phyloP scores from a whole-genome alignment of 257 asterid genomes.

The Nyctanthes arbortristis region DNA sequence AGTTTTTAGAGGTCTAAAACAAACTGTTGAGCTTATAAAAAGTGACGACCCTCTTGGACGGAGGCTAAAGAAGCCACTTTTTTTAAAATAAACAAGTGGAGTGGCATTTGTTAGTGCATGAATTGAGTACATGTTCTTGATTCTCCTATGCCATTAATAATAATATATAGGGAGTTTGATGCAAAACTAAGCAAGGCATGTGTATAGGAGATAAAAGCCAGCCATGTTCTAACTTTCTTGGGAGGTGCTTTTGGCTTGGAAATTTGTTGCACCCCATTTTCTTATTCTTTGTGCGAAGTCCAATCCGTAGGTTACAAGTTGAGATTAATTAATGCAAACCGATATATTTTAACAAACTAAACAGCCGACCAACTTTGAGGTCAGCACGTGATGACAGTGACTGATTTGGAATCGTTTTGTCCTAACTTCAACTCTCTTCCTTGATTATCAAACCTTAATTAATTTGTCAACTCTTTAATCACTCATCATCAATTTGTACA shows the following conservation, averaged over 20 bases:
- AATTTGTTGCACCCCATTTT: slow-evolving; percentile 20
- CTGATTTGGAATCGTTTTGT: slow-evolving; percentile 33
- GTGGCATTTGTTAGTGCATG: background rate
- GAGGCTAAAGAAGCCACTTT: background rate
- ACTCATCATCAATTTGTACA: too few species aligned
- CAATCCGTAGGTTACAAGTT: slow-evolving; percentile 25
- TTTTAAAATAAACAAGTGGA: background rate
- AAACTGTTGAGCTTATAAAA: too few species aligned
- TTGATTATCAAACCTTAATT: slow-evolving; percentile 30
- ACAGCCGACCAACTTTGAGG: slow-evolving; percentile 51
- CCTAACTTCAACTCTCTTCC: slow-evolving; percentile 20
- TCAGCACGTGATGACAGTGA: slow-evolving; percentile 47
- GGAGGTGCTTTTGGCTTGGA: slow-evolving; percentile 22
- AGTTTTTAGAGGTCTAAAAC: too few species aligned
- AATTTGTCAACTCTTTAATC: slow-evolving; percentile 39
- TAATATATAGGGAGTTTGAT: background rate
- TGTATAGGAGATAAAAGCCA: background rate
- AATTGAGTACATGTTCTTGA: slow-evolving; percentile 32
- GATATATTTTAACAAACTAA: slow-evolving; percentile 25
- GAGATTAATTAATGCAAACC: slow-evolving; percentile 37
- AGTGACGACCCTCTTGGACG: too few species aligned
- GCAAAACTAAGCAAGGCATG: background rate
- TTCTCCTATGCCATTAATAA: background rate
- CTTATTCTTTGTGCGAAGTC: slow-evolving; percentile 13
- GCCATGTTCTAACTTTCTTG: slow-evolving; percentile 29